Percentiles rank a stretch among this genome's conserved stretches.
phyloP scores from a whole-genome alignment of 1,284 basidiomycete species.

The Ganoderma boninense region DNA sequence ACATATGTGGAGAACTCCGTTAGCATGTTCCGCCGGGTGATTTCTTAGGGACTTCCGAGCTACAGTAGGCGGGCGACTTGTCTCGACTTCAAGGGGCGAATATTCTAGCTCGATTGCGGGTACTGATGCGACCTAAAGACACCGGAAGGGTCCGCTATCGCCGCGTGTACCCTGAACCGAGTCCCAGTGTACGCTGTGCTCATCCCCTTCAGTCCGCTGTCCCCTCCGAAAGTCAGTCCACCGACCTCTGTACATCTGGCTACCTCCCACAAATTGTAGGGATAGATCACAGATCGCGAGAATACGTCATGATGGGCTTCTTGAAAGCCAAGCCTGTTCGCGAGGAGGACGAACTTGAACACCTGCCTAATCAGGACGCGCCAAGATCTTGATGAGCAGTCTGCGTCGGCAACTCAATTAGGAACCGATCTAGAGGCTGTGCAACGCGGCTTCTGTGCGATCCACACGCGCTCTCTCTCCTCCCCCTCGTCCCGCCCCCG shows the following conservation, averaged over 20 bases:
- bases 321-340: slow-evolving; percentile 1
- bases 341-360: slow-evolving; percentile 17
- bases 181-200: neutral
- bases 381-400: slow-evolving; percentile 13
- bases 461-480: neutral
- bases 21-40: neutral
- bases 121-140: neutral
- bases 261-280: neutral
- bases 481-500: neutral
- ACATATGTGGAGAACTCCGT: neutral
- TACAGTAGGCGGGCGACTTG: neutral
- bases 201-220: neutral
- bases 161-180: neutral
- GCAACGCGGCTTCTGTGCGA: slow-evolving; percentile 13
- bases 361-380: slow-evolving; percentile 20
- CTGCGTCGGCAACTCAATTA: slow-evolving; percentile 7
- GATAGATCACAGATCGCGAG: neutral
- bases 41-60: neutral
- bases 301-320: neutral
- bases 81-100: neutral
- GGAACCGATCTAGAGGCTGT: slow-evolving; percentile 22
- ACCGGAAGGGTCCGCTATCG: neutral
- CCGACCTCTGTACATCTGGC: neutral
- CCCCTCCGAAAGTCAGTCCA: neutral
- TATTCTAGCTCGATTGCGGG: neutral